Percentiles rank a stretch among this genome's conserved stretches.
These are phyloP conservation scores for Blastomyces emzantsi DNA, from an alignment of 2,329 filamentous ascomycete species.

Conservation along the genomic window DNA sequence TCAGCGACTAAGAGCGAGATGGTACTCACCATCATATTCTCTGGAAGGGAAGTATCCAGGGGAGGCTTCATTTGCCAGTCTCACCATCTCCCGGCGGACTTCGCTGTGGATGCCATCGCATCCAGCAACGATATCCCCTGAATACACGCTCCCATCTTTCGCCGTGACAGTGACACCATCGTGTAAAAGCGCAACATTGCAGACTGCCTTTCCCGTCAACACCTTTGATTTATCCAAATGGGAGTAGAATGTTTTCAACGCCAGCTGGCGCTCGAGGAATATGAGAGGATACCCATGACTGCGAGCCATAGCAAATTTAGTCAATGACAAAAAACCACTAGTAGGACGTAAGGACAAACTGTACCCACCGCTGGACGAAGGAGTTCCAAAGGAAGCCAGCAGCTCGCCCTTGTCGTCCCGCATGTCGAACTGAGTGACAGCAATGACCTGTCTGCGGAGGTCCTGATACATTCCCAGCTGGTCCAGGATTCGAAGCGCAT, in stretches of 20 bases:
- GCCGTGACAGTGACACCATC: constrained; percentile 25
- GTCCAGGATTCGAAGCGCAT: constrained; percentile 41
- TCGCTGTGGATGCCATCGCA: constrained; percentile 39
- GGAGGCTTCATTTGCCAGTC: constrained; percentile 14
- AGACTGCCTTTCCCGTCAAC: constrained; percentile 21
- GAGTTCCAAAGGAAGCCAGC: constrained; percentile 16
- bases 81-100: constrained; percentile 29
- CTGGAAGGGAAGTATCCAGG: constrained; percentile 11
- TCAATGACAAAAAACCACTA: not conserved
- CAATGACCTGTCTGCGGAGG: constrained; percentile 10
- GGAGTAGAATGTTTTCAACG: constrained; percentile 28
- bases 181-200: not conserved
- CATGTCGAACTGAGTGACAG: not conserved
- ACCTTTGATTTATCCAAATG: constrained; percentile 25
- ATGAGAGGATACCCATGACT: constrained; percentile 10
- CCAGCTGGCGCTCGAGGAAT: constrained; percentile 30
- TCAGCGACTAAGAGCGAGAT: not conserved
- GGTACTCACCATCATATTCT: not conserved
- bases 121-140: constrained; percentile 34
- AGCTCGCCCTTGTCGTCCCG: not conserved
- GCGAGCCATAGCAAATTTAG: no score
- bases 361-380: not conserved
- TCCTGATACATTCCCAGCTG: constrained; percentile 39
- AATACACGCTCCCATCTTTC: constrained; percentile 27
- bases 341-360: not conserved